phyloP scores from a whole-genome alignment of 2,329 filamentous ascomycete genomes.

The Corniculantispora saksenae region DNA sequence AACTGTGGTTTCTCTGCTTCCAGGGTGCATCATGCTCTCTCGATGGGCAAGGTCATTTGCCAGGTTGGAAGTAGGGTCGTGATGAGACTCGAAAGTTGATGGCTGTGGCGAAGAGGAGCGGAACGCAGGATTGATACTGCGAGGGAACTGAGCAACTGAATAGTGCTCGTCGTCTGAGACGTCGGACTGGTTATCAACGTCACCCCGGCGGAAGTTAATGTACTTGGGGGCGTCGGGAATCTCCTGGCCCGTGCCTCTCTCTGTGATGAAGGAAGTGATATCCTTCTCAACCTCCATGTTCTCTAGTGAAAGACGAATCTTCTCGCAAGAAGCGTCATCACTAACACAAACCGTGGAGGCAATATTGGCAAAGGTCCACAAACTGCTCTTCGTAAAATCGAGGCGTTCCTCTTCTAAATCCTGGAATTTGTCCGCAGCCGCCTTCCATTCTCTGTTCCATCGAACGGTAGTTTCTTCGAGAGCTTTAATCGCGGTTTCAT shows the following conservation, averaged over 20 bases:
- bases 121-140: constrained; percentile 94
- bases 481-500: constrained; percentile 88
- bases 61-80: constrained; percentile 77
- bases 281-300: constrained; percentile 97
- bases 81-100: constrained; percentile 87
- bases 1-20: constrained; percentile 51
- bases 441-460: constrained; percentile 99
- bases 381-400: constrained; percentile 95
- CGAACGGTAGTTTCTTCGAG: constrained; percentile 92
- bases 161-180: constrained; percentile 85
- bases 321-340: constrained; percentile 95
- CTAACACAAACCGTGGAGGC: constrained; percentile 96
- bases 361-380: constrained; percentile 98
- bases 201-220: constrained; percentile 96
- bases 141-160: constrained; percentile 92
- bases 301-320: constrained; percentile 89
- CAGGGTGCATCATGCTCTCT: constrained; percentile 46
- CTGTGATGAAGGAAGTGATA: constrained; percentile 83
- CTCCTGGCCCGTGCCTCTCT: constrained; percentile 89
- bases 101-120: constrained; percentile 94
- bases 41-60: constrained; percentile 68
- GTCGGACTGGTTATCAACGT: constrained; percentile 80
- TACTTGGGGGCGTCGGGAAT: constrained; percentile 97
- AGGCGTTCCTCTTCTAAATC: constrained; percentile 96
- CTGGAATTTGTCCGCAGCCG: constrained; percentile 97